These are phyloP conservation scores for Aspergillus vadensis DNA, from an alignment of 2,329 filamentous ascomycete genomes.

Conservation along the genomic window DNA sequence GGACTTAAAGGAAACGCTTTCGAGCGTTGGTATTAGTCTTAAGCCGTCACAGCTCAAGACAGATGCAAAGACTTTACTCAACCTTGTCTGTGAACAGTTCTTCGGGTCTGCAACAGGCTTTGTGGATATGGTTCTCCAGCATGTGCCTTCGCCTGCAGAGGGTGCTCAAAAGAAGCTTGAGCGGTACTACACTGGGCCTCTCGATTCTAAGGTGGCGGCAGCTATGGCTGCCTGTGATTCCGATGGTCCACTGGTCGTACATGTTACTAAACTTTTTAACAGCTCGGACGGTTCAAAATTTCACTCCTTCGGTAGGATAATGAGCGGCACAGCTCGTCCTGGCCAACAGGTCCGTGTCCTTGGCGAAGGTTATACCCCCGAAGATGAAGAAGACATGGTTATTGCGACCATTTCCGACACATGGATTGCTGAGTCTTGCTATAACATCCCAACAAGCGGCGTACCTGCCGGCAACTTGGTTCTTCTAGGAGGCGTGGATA, in stretches of 20 bases:
- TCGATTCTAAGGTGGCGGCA: conserved; percentile 76
- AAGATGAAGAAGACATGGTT: conserved; percentile 98
- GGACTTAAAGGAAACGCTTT: conserved; percentile 77
- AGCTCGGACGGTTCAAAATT: conserved; percentile 88
- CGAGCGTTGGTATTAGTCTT: conserved; percentile 75
- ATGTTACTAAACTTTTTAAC: conserved; percentile 91
- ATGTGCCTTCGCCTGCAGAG: conserved; percentile 82
- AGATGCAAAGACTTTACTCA: conserved; percentile 85
- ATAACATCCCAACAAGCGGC: conserved; percentile 88
- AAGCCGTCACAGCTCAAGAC: conserved; percentile 92
- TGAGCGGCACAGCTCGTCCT: conserved; percentile 86
- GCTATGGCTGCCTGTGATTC: conserved; percentile 82
- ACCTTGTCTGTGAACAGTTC: conserved; percentile 90
- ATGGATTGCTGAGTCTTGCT: conserved; percentile 88
- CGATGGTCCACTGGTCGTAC: conserved; percentile 87
- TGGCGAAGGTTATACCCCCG: conserved; percentile 91
- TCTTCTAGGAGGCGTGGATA: conserved; percentile 88
- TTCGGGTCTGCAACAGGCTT: conserved; percentile 88
- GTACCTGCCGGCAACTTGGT: conserved; percentile 94
- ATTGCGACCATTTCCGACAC: conserved; percentile 80
- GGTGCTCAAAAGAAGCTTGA: conserved; percentile 76
- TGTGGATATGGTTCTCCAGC: conserved; percentile 90
- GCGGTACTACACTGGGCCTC: conserved; percentile 86
- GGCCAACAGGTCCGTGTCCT: conserved; percentile 85
- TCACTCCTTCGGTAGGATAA: conserved; percentile 83